Conservation (phyloP, 2,329 filamentous ascomycete species). For the Botrytis sinoallii region DNA sequence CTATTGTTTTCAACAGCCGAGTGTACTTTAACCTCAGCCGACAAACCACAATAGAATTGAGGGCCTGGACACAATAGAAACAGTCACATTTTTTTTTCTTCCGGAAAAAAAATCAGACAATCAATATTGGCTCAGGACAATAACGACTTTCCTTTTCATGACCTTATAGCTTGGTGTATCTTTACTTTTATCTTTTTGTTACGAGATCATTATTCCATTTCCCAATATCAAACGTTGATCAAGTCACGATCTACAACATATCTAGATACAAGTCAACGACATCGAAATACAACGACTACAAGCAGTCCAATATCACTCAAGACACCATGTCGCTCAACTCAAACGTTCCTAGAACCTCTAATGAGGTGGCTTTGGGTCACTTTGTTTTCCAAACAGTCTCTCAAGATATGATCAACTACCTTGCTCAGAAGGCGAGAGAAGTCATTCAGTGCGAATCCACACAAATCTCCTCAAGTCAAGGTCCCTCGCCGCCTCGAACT, state of each 20-base stretch:
- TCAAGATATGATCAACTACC: constrained; percentile 72
- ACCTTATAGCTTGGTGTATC: constrained; percentile 19
- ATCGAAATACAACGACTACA: neutral
- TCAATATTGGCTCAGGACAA: neutral
- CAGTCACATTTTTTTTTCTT: neutral
- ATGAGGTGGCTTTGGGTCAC: constrained; percentile 72
- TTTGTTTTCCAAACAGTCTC: constrained; percentile 77
- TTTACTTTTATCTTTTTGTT: constrained; percentile 12
- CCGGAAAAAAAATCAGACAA: neutral
- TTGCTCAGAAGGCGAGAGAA: constrained; percentile 69
- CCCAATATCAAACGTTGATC: neutral
- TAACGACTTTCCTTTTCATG: constrained; percentile 13
- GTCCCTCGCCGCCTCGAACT: constrained; percentile 46
- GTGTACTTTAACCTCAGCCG: constrained; percentile 12
- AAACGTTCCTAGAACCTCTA: constrained; percentile 39
- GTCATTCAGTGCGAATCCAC: constrained; percentile 76
- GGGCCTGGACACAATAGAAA: constrained; percentile 16
- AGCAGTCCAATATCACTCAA: neutral
- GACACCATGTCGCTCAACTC: constrained; percentile 12
- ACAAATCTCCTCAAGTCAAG: constrained; percentile 36
- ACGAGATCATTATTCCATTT: constrained; percentile 5
- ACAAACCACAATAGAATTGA: constrained; percentile 14
- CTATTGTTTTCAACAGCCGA: constrained; percentile 10
- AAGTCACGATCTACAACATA: constrained; percentile 10
- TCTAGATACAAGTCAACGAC: constrained; percentile 13